Evolutionary conservation across 805 yeast species (phyloP).

Genomic region (Starmerella cellae): DNA sequence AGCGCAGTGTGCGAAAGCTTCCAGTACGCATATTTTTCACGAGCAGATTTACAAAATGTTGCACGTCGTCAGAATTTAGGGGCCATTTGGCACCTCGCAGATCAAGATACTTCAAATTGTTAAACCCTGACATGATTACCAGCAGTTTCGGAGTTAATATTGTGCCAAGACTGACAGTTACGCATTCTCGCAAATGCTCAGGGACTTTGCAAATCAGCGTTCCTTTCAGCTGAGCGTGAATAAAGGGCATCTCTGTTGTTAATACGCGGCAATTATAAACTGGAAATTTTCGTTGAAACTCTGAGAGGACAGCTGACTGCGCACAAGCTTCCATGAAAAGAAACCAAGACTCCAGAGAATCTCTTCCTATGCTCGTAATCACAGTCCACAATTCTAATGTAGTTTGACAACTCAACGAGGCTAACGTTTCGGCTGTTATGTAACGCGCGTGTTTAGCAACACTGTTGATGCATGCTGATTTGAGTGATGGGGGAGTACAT

Average conservation of each 20-base stretch:
- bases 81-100: conserved; percentile 12
- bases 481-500: conserved; percentile 2
- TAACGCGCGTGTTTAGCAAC: conserved; percentile 4
- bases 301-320: background rate
- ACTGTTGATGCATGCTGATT: background rate
- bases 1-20: background rate
- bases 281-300: background rate
- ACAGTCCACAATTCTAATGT: conserved; percentile 5
- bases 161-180: background rate
- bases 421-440: background rate
- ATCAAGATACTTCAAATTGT: conserved; percentile 5
- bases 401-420: background rate
- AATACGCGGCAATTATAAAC: background rate
- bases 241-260: background rate
- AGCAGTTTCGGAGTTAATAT: background rate
- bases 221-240: background rate
- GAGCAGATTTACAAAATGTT: conserved; percentile 4
- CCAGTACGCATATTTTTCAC: conserved; percentile 8
- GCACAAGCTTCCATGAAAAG: background rate
- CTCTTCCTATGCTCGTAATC: conserved; percentile 1
- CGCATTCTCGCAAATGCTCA: background rate
- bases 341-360: conserved; percentile 12
- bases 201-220: conserved; percentile 1
- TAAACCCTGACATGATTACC: background rate
- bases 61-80: conserved; percentile 2